Conservation (phyloP, 2,329 filamentous ascomycete genomes). For the Davidsoniella eucalypti region DNA sequence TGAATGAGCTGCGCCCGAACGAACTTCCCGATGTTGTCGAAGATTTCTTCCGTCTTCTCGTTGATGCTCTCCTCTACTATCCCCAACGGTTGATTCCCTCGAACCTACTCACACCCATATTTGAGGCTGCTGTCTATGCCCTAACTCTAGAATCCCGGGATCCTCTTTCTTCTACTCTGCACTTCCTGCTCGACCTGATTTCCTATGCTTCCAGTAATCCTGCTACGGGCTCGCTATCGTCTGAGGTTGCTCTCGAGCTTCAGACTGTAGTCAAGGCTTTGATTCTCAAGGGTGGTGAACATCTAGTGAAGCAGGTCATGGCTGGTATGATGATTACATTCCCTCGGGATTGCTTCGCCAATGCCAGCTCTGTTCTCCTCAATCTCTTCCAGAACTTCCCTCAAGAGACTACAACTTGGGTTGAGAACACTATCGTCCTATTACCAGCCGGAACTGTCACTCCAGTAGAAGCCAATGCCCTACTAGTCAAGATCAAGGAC, state of each 20-base stretch:
- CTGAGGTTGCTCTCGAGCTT: slow-evolving; percentile 49
- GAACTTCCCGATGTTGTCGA: slow-evolving; percentile 78
- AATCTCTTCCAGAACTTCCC: slow-evolving; percentile 79
- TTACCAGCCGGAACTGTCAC: slow-evolving; percentile 71
- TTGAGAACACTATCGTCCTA: slow-evolving; percentile 67
- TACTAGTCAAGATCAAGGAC: slow-evolving; percentile 68
- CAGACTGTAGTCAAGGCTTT: slow-evolving; percentile 58
- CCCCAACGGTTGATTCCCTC: slow-evolving; percentile 71
- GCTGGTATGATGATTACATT: slow-evolving; percentile 99
- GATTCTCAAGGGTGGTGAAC: slow-evolving; percentile 52
- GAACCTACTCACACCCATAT: slow-evolving; percentile 61
- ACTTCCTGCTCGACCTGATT: slow-evolving; percentile 82
- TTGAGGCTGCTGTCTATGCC: slow-evolving; percentile 73
- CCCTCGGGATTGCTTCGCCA: slow-evolving; percentile 85
- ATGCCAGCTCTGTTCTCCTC: slow-evolving; percentile 83
- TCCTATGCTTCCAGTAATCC: slow-evolving; percentile 70
- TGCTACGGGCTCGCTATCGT: slow-evolving; percentile 42
- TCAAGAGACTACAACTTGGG: slow-evolving; percentile 62
- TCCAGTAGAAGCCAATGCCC: slow-evolving; percentile 59
- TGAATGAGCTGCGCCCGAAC: slow-evolving; percentile 61
- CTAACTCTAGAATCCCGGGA: slow-evolving; percentile 82
- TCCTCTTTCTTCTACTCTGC: slow-evolving; percentile 76
- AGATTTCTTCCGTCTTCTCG: slow-evolving; percentile 86
- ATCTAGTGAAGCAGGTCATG: slow-evolving; percentile 73
- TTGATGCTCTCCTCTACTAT: slow-evolving; percentile 87